A percentile compares a stretch with the other conserved stretches of the same genome.
phyloP scores from a whole-genome alignment of 768 basidiomycete genomes.

The Hirschioporus abietinus region DNA sequence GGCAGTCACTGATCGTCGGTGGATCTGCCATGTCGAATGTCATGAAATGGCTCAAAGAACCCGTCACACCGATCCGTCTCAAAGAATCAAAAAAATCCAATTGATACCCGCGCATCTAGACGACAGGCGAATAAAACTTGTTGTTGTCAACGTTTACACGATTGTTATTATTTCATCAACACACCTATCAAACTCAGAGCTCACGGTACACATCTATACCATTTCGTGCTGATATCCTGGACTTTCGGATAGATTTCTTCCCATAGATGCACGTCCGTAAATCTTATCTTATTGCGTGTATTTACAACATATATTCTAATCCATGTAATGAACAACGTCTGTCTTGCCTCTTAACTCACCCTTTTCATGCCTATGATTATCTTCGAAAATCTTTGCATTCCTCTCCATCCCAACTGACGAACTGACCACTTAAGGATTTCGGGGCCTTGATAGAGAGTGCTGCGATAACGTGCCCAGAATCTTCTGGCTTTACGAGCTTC shows the following conservation, averaged over 20 bases:
- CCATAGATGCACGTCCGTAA: not conserved
- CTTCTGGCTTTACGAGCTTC: constrained; percentile 70
- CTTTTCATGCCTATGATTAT: not conserved
- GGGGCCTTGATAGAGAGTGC: constrained; percentile 63
- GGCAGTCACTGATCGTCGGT: constrained; percentile 50
- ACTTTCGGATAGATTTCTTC: not conserved
- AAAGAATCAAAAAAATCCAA: constrained; percentile 2
- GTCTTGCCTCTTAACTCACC: too few species aligned
- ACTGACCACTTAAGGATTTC: constrained; percentile 62
- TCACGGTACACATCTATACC: not conserved
- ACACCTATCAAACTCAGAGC: not conserved
- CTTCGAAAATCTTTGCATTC: constrained; percentile 53
- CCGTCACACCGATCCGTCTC: not conserved
- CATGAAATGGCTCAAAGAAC: constrained; percentile 52
- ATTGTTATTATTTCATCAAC: not conserved
- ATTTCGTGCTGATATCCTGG: not conserved
- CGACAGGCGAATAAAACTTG: not conserved
- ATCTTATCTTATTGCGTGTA: too few species aligned
- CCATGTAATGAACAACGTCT: too few species aligned
- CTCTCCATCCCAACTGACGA: constrained; percentile 75
- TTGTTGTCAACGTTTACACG: not conserved
- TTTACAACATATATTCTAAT: too few species aligned
- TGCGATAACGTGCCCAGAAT: constrained; percentile 76
- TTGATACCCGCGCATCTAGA: not conserved
- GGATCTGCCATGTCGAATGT: constrained; percentile 51